Evolutionary conservation across 2,329 filamentous ascomycete species (phyloP).

Genomic region (Ilyonectria robusta): DNA sequence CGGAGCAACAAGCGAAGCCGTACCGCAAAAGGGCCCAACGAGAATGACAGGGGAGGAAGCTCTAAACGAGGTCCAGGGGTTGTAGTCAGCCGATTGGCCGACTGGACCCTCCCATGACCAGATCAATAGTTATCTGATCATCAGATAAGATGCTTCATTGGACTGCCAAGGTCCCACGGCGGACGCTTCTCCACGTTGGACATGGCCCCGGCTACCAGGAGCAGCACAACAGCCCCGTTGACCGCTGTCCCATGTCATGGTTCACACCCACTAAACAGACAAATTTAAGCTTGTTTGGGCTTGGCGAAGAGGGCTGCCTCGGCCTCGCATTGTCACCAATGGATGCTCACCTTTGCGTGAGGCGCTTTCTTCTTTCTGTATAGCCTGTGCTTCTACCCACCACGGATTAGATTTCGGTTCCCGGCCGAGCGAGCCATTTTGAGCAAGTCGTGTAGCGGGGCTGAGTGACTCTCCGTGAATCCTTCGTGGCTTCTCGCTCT

Average conservation of each 20-base stretch:
- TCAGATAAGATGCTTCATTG: slow-evolving; percentile 41
- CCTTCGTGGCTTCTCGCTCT: not conserved
- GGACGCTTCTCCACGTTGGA: not conserved
- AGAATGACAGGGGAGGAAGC: not conserved
- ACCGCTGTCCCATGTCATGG: not conserved
- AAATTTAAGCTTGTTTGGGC: slow-evolving; percentile 1
- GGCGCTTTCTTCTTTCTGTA: too few relatives aligned
- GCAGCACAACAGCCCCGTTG: not conserved
- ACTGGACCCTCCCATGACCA: slow-evolving; percentile 21
- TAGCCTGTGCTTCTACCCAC: not conserved
- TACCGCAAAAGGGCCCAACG: not conserved
- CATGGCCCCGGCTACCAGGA: too few relatives aligned
- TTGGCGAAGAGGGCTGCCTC: not conserved
- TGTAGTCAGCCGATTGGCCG: slow-evolving; percentile 5
- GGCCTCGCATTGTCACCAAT: too few relatives aligned
- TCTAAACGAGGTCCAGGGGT: slow-evolving; percentile 4
- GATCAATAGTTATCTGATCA: slow-evolving; percentile 41
- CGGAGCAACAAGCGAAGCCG: slow-evolving; percentile 8
- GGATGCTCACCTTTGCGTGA: too few relatives aligned
- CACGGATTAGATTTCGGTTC: not conserved
- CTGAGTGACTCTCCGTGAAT: not conserved
- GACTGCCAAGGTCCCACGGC: slow-evolving; percentile 10
- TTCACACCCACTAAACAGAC: too few relatives aligned
- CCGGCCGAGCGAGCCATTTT: not conserved
- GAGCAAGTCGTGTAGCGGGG: too few relatives aligned